Percentiles rank a stretch among this genome's conserved stretches.
These are phyloP conservation scores for Scolecobasidium constrictum DNA, from an alignment of 2,329 filamentous ascomycete genomes.

Conservation along the genomic window DNA sequence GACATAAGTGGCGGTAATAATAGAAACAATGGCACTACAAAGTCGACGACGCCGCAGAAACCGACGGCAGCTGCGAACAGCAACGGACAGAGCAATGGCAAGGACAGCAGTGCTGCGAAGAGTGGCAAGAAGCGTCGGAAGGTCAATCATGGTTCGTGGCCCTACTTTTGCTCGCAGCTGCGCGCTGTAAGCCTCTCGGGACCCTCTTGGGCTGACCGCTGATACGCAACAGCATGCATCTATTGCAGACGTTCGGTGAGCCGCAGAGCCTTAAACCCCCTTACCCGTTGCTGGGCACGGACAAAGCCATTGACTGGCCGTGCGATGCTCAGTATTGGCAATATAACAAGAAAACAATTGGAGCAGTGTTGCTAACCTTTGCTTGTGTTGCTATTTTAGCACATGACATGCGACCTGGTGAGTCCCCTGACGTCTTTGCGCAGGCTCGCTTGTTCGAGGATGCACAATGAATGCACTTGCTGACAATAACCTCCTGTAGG, in stretches of 20 bases:
- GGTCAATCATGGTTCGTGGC: slow-evolving; percentile 38
- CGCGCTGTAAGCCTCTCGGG: slow-evolving; percentile 10
- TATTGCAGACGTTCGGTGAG: slow-evolving; percentile 42
- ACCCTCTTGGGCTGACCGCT: slow-evolving; percentile 5
- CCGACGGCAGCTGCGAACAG: slow-evolving; percentile 3
- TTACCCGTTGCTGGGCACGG: not conserved
- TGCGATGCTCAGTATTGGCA: not conserved
- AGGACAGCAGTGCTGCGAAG: not conserved
- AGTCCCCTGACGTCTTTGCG: slow-evolving; percentile 14
- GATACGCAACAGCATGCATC: slow-evolving; percentile 30
- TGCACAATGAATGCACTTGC: not conserved
- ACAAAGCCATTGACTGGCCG: not conserved
- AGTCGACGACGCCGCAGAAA: slow-evolving; percentile 5
- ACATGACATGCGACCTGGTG: slow-evolving; percentile 45
- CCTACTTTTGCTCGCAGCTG: slow-evolving; percentile 12
- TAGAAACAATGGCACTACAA: slow-evolving; percentile 3
- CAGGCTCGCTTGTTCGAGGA: slow-evolving; percentile 12
- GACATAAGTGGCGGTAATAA: no score
- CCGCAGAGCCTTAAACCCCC: slow-evolving; percentile 15
- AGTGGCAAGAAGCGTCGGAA: slow-evolving; percentile 39
- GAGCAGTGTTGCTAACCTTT: slow-evolving; percentile 5
- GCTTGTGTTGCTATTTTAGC: slow-evolving; percentile 20
- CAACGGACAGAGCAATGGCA: not conserved
- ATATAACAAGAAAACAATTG: slow-evolving; percentile 8
- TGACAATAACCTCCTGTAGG: slow-evolving; percentile 39